phyloP scores from a whole-genome alignment of 345 rosid species.

The Brassica nigra region DNA sequence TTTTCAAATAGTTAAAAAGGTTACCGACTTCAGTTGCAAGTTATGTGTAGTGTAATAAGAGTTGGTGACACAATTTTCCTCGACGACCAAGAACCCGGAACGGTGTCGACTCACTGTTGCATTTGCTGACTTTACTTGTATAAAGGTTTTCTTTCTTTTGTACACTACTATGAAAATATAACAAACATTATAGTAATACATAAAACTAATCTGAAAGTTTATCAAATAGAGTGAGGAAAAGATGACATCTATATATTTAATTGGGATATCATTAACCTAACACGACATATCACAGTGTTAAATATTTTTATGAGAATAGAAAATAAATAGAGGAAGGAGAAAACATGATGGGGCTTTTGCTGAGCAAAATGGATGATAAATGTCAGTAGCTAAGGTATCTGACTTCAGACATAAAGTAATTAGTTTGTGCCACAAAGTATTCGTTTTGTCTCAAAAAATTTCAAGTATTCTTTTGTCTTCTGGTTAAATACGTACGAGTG shows the following conservation, averaged over 20 bases:
- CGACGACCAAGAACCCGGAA: constrained; percentile 11
- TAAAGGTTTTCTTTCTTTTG: not conserved
- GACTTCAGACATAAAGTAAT: constrained; percentile 18
- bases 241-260: not conserved
- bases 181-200: not conserved
- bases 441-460: constrained; percentile 23
- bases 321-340: not conserved
- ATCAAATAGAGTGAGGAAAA: not conserved
- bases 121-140: constrained; percentile 30
- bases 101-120: constrained; percentile 14
- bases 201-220: not conserved
- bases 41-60: not conserved
- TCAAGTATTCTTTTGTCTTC: too few species aligned
- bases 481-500: not conserved
- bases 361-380: constrained; percentile 29
- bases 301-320: too few species aligned
- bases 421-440: constrained; percentile 15
- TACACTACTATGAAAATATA: not conserved
- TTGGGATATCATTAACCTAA: not conserved
- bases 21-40: constrained; percentile 19
- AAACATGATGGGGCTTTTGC: constrained; percentile 21
- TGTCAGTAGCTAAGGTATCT: constrained; percentile 42
- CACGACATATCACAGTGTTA: not conserved
- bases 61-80: constrained; percentile 21
- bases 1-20: not conserved